These are phyloP conservation scores for Corchorus olitorius DNA, from an alignment of 345 rosid genomes.

Conservation along the genomic window DNA sequence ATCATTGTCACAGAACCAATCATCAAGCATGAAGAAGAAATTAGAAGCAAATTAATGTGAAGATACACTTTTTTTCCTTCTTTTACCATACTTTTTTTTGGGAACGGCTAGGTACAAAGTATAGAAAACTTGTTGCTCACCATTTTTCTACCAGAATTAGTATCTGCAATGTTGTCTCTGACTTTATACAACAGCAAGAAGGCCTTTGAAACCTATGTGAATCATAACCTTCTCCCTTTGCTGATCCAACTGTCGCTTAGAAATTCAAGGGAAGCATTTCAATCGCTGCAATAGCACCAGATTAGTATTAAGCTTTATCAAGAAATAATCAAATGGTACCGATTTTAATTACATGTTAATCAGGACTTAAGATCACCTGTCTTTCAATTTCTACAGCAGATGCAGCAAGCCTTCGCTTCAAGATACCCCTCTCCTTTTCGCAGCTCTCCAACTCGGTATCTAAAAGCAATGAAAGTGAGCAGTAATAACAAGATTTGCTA, in stretches of 20 bases:
- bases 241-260: slow-evolving; percentile 19
- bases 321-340: slow-evolving; percentile 11
- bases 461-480: slow-evolving; percentile 27
- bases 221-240: slow-evolving; percentile 9
- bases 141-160: slow-evolving; percentile 5
- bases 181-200: slow-evolving; percentile 10
- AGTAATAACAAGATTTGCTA: slow-evolving; percentile 14
- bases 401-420: slow-evolving; percentile 77
- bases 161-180: neutral
- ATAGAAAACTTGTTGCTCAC: neutral
- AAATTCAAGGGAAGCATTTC: slow-evolving; percentile 87
- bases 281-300: slow-evolving; percentile 69
- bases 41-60: neutral
- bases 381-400: slow-evolving; percentile 85
- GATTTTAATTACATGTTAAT: slow-evolving; percentile 15
- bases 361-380: slow-evolving; percentile 60
- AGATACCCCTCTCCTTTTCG: slow-evolving; percentile 57
- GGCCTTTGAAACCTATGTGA: slow-evolving; percentile 14
- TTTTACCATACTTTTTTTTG: neutral
- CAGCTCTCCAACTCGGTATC: slow-evolving; percentile 78
- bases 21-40: neutral
- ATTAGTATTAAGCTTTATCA: neutral
- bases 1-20: slow-evolving; percentile 1
- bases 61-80: neutral
- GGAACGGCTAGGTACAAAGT: neutral